Evolutionary conservation across 352 stramenopile species (phyloP).

Genomic region (Phytopythium kandeliae): DNA sequence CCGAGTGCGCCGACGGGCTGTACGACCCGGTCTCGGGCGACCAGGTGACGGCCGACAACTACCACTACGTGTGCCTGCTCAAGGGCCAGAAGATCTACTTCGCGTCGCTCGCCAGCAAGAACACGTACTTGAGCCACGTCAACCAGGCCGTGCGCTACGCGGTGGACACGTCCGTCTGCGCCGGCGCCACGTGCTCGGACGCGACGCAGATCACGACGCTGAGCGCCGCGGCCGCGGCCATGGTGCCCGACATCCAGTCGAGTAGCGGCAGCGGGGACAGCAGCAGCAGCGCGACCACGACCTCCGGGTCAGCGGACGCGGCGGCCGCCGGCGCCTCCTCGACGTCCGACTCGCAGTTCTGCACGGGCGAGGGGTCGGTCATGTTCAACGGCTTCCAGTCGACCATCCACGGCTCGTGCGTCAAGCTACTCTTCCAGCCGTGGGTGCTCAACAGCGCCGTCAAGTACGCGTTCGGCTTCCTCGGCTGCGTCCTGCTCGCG

Average conservation of each 20-base stretch:
- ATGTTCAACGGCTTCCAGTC: constrained; percentile 86
- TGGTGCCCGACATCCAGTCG: constrained; percentile 21
- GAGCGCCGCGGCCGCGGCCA: constrained; percentile 35
- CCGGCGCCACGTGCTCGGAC: constrained; percentile 45
- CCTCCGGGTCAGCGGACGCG: not conserved
- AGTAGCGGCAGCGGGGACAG: constrained; percentile 12
- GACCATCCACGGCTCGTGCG: constrained; percentile 53
- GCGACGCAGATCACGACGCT: constrained; percentile 49
- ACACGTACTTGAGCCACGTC: constrained; percentile 53
- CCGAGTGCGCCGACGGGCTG: constrained; percentile 39
- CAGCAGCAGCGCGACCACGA: constrained; percentile 3
- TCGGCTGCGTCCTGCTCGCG: constrained; percentile 58
- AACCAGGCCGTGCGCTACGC: constrained; percentile 41
- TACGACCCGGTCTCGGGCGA: constrained; percentile 61
- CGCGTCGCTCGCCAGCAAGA: constrained; percentile 56
- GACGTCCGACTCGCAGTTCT: constrained; percentile 28
- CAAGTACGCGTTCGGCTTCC: constrained; percentile 78
- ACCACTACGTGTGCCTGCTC: constrained; percentile 60
- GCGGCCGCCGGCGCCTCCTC: constrained; percentile 50
- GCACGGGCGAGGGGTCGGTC: constrained; percentile 42
- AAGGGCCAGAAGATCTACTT: constrained; percentile 88
- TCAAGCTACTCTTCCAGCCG: constrained; percentile 75
- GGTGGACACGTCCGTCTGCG: constrained; percentile 55
- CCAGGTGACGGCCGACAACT: constrained; percentile 47
- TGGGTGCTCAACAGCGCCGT: constrained; percentile 57